These are phyloP conservation scores for Metarhizium brunneum DNA, from an alignment of 2,329 filamentous ascomycete genomes.

Conservation along the genomic window DNA sequence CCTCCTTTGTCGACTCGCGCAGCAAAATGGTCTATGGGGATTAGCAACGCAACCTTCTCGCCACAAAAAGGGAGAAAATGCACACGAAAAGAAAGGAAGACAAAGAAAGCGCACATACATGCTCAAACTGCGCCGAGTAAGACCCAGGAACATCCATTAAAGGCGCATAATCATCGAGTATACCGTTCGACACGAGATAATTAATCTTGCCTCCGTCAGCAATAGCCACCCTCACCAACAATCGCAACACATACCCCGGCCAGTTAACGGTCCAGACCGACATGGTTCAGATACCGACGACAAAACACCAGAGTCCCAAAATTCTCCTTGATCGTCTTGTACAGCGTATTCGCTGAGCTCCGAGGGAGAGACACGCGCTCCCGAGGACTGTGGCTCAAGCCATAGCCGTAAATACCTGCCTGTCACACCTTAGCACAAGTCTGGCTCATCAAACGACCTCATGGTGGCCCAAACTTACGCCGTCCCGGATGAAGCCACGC, in stretches of 20 bases:
- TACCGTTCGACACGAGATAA: constrained; percentile 43
- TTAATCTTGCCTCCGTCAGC: constrained; percentile 35
- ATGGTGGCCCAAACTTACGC: constrained; percentile 38
- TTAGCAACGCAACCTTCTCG: constrained; percentile 1
- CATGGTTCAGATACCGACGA: constrained; percentile 52
- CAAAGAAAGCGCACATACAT: constrained; percentile 20
- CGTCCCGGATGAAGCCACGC: constrained; percentile 69
- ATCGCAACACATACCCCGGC: constrained; percentile 35
- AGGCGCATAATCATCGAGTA: constrained; percentile 48
- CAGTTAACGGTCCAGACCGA: constrained; percentile 50
- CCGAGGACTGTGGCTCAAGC: constrained; percentile 28
- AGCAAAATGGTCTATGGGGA: constrained; percentile 35
- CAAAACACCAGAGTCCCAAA: constrained; percentile 55
- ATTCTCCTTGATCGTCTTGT: constrained; percentile 50
- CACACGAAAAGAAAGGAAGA: no score
- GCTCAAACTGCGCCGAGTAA: constrained; percentile 57
- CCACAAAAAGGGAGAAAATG: neutral
- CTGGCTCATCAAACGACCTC: neutral
- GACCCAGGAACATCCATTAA: constrained; percentile 49
- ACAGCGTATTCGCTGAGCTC: constrained; percentile 44
- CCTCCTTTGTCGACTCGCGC: constrained; percentile 35
- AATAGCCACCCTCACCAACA: neutral
- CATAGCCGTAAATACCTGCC: constrained; percentile 42
- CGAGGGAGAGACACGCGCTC: constrained; percentile 28
- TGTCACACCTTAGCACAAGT: constrained; percentile 12